Conservation (phyloP, 2,329 filamentous ascomycete genomes). For the Microcera coccophila region DNA sequence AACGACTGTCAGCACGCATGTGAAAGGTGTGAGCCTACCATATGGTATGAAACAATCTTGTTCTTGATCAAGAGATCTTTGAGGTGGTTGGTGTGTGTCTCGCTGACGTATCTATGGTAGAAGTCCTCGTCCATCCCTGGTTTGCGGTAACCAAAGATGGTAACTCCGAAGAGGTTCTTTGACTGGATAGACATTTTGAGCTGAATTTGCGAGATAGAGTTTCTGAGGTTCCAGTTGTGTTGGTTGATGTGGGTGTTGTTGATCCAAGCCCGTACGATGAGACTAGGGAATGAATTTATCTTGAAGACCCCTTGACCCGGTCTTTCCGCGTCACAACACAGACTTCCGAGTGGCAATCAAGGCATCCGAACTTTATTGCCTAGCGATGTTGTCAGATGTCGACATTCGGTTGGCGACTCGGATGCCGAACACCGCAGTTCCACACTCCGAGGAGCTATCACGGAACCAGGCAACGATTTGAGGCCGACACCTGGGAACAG, state of each 20-base stretch:
- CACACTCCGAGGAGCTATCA: slow-evolving; percentile 10
- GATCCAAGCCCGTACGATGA: too few relatives aligned
- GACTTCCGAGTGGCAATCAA: too few relatives aligned
- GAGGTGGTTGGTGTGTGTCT: slow-evolving; percentile 18
- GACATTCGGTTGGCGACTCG: slow-evolving; percentile 17
- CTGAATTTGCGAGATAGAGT: neutral
- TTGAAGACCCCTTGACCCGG: too few relatives aligned
- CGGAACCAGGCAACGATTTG: slow-evolving; percentile 1
- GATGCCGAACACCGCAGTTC: slow-evolving; percentile 16
- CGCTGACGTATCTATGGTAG: slow-evolving; percentile 21
- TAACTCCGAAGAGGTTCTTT: slow-evolving; percentile 16
- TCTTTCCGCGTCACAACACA: too few relatives aligned
- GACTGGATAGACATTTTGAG: slow-evolving; percentile 8
- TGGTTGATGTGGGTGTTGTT: neutral
- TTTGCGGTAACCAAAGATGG: slow-evolving; percentile 23
- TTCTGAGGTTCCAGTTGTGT: too few relatives aligned
- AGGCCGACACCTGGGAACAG: slow-evolving; percentile 1
- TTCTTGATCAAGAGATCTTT: slow-evolving; percentile 21
- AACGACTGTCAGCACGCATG: neutral
- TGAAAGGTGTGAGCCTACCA: slow-evolving; percentile 6
- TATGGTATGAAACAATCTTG: slow-evolving; percentile 22
- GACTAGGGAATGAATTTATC: too few relatives aligned
- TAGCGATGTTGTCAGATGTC: neutral
- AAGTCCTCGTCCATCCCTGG: slow-evolving; percentile 18
- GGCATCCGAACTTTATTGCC: too few relatives aligned